Base-by-base conservation (phyloP, 768 basidiomycete species). In the Dendrothele bispora region DNA sequence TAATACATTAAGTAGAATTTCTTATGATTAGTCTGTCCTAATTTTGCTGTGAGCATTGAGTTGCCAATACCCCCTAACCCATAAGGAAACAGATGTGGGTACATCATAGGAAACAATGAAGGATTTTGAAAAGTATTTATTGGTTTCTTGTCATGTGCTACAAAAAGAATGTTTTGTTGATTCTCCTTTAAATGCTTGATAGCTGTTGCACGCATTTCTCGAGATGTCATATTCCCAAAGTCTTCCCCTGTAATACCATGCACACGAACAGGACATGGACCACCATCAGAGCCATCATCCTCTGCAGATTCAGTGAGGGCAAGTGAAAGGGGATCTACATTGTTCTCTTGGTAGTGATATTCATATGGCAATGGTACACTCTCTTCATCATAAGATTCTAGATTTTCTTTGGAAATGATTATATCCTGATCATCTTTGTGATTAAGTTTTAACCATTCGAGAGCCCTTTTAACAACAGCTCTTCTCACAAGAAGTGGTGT, bases 21-120 rank as follows among this genome's bases (percentile, higher is more conserved):
- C 17, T 48, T 25, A 57, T 48, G 26, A 48, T 40, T 20, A 24
- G 20, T 17, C 18, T 29, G 55, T 57, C 11, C 48, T 52, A 14
- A 62, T 49, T 2, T 57, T 61, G 20, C 62, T 62, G 53, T 50
- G 10, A 68, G 22, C n/a, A 6, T 29, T 20, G 50, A 46, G 2
- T 42, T 45, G 14, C 61, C 63, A 11, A 69, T 53, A 3, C 63
- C 65, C 11, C 68, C 69, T 3, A 57, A 24, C 0, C 71, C 70
- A 51, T 71, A 71, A 0, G 68, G 70, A 54, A 65, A 73, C 1
- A 71, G 45, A 67, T 68, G 70, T 1, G 70, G 70, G 43, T 66
- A 70, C 61, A 68, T 66, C n/a, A 55, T 52, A 1, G 71, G 65
- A 58, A 66, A 74, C 4, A 70, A 48, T 7, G 55, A 42, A 2